Evolutionary conservation across 805 yeast genomes (phyloP).

Genomic region (Isabelozyma heimii): DNA sequence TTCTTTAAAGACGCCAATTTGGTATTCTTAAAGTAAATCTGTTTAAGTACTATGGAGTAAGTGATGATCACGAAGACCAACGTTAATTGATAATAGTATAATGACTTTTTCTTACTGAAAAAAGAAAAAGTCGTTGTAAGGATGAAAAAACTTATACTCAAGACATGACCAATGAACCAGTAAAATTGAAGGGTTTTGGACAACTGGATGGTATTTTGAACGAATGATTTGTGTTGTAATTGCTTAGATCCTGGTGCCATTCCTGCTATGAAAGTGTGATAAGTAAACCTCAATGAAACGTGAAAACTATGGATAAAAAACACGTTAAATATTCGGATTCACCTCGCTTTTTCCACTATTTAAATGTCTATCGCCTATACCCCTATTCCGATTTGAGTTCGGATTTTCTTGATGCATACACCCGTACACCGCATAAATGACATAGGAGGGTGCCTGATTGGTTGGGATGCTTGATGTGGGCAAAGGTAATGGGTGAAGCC

Average conservation of each 20-base stretch:
- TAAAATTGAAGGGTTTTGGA: constrained; percentile 57
- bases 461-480: no score
- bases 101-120: constrained; percentile 27
- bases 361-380: no score
- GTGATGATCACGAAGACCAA: constrained; percentile 56
- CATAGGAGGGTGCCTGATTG: no score
- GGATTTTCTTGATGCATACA: no score
- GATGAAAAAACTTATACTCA: constrained; percentile 43
- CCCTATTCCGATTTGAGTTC: no score
- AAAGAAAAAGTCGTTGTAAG: constrained; percentile 41
- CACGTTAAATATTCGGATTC: no score
- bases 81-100: constrained; percentile 28
- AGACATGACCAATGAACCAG: constrained; percentile 66
- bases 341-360: no score
- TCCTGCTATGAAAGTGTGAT: neutral
- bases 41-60: constrained; percentile 61
- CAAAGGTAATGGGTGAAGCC: no score
- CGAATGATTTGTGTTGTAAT: constrained; percentile 1
- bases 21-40: constrained; percentile 47
- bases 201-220: constrained; percentile 4
- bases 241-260: neutral
- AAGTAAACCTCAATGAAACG: no score
- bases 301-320: no score
- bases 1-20: constrained; percentile 5
- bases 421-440: no score